Base-by-base conservation (phyloP, 129 eudicot species). In the Saposhnikovia divaricata region DNA sequence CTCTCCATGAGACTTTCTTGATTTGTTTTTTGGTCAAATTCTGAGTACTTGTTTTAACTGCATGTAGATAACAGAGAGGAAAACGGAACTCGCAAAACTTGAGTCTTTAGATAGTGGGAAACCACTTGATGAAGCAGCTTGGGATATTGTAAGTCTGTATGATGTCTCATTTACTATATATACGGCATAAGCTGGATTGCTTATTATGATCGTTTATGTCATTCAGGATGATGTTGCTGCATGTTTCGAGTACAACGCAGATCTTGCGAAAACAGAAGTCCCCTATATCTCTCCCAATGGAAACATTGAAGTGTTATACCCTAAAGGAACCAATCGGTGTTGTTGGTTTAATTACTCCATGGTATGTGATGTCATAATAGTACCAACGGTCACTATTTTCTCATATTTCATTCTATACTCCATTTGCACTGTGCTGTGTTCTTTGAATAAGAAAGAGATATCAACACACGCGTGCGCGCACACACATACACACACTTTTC, bases 211-310 rank as follows among this genome's bases (percentile, higher is more conserved):
- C 34, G 10, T 74, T 19, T 53, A n/a, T 5, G 69, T 80, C 39
- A 47, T 82, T 69, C 87, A 96, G 99, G 99, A 96, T 87, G 99
- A 96, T 81, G 99, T 96, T 18, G 95, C 97, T 80, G 97, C 88
- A 77, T 92, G 98, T 81, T 96, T 96, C 44, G 99, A 96, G 77
- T 96, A 96, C 78, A 85, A 88, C 87, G 99, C 99, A 55, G 99
- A 88, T 72, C 93, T 90, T 78, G 99, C 99, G 86, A 57, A 90
- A 84, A 81, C 96, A 92, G 78, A 92, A 89, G 83, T 85, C 97
- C 73, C 87, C 92, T 43, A 73, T 96, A 80, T 55, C 89, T 75
- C 92, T 96, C 80, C 99, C 97, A 15, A 85, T 90, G 98, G 98
- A 96, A 4, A 85, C 96, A 81, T 90, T 96, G n/a, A 90, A 90